Evolutionary conservation across 2,329 filamentous ascomycete species (phyloP), one percentile per base, ranked within the genome.

Genomic region (Ilyonectria mors-panacis): DNA sequence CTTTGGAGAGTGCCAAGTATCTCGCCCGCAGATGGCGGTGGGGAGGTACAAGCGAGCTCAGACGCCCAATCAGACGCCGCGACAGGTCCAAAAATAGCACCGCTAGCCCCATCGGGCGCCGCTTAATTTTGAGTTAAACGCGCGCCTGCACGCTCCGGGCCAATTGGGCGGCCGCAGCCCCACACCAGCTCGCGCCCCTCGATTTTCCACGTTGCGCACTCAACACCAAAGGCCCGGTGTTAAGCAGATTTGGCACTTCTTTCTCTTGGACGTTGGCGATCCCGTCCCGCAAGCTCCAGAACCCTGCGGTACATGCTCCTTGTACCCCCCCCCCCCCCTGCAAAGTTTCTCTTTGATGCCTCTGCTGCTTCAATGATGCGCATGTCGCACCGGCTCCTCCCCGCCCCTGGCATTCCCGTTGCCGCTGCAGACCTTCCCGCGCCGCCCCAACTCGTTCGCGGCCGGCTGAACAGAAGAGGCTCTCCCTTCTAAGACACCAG

Each of bases 121-220:
- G 72, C 69, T 63, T 69, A 69, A 60, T 74, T 67, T 47, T 64
- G 57, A 64, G 48, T 73, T 76, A 74, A 55, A 76, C 74, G 74
- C 74, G 74, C 74, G 74, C 72, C 69, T 76, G 68, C 53, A 71
- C 37, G 26, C 21, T 13, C 4, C 28, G 10, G 60, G 48, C 70
- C 73, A 74, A 76, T 76, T 59, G 56, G 33, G 48, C 17, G 59
- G n/a, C 53, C 26, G 30, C 39, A 10, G 60, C 39, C 48, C 71
- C 71, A 71, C 68, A 51, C 50, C 61, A 58, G 21, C 55, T 68
- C 60, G 54, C 50, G 45, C 54, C 65, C 37, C 21, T 23, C n/a
- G 28, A 17, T 28, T 60, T 56, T 48, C n/a, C 23, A 47, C 23
- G 48, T 37, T 39, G 59, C 44, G 33, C 57, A 23, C 54, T 69